These are phyloP conservation scores for Acidiella bohemica DNA, from an alignment of 495 filamentous ascomycete species.

Conservation along the genomic window DNA sequence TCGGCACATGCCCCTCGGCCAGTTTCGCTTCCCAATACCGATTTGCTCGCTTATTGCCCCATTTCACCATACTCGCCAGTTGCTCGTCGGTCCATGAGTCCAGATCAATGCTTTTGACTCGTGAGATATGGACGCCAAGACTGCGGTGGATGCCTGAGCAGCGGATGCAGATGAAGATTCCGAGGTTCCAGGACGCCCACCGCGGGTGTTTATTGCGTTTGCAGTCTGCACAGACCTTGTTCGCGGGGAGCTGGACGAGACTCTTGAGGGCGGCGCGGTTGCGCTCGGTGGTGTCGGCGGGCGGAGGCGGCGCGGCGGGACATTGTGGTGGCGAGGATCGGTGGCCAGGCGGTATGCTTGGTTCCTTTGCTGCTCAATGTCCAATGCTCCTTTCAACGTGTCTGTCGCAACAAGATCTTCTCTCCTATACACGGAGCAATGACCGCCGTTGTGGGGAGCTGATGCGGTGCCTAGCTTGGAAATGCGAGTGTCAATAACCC, in stretches of 20 bases:
- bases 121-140: constrained; percentile 96
- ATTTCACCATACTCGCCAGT: constrained; percentile 75
- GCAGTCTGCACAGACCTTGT: constrained; percentile 96
- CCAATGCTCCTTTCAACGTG: no score
- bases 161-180: constrained; percentile 92
- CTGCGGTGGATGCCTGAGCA: constrained; percentile 96
- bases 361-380: neutral
- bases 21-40: constrained; percentile 98
- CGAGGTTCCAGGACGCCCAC: constrained; percentile 97
- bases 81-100: constrained; percentile 99
- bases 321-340: no score
- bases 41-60: constrained; percentile 92
- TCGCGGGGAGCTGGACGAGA: constrained; percentile 79
- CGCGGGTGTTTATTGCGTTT: constrained; percentile 97
- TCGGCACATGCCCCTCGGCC: constrained; percentile 75
- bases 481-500: no score
- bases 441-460: no score
- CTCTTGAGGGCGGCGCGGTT: constrained; percentile 85
- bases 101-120: constrained; percentile 94
- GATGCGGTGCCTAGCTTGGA: no score
- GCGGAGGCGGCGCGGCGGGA: constrained; percentile 73
- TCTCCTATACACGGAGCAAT: no score
- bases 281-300: constrained; percentile 68
- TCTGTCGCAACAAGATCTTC: no score
- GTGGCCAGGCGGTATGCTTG: neutral